Conservation (phyloP, 345 rosid genomes). For the Arabidopsis arenosa region DNA sequence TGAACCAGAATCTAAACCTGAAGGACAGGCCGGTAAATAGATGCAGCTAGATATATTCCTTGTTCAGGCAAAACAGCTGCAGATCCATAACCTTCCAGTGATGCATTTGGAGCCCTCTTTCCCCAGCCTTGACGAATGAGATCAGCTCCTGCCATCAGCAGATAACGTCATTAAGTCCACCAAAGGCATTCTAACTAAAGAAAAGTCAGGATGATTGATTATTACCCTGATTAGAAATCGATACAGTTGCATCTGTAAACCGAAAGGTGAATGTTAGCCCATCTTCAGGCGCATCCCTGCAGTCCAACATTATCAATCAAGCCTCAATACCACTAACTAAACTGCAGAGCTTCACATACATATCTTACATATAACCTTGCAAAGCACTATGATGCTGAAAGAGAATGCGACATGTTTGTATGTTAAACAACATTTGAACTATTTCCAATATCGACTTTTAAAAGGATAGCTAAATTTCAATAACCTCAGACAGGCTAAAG, state of each 20-base stretch:
- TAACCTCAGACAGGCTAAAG: constrained; percentile 18
- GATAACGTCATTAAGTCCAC: constrained; percentile 25
- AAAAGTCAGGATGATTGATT: constrained; percentile 28
- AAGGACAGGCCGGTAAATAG: constrained; percentile 91
- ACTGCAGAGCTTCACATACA: constrained; percentile 27
- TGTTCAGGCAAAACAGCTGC: constrained; percentile 97
- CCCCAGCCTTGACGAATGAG: constrained; percentile 93
- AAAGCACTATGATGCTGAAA: not conserved
- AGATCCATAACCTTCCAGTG: constrained; percentile 97
- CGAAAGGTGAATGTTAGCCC: constrained; percentile 95
- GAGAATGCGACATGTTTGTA: constrained; percentile 11
- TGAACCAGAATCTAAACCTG: constrained; percentile 65
- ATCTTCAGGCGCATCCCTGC: constrained; percentile 90
- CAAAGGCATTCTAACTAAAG: constrained; percentile 22
- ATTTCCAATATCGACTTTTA: not conserved
- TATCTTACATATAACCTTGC: constrained; percentile 14
- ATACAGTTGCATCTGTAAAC: constrained; percentile 81
- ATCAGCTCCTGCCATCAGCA: constrained; percentile 59
- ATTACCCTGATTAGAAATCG: constrained; percentile 91
- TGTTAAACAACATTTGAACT: constrained; percentile 18
- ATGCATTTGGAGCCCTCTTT: constrained; percentile 75
- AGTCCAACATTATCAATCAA: constrained; percentile 44
- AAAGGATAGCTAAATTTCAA: constrained; percentile 2
- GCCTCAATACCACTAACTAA: constrained; percentile 37
- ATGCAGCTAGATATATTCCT: constrained; percentile 97